A percentile compares a stretch with the other conserved stretches of the same genome.
phyloP scores from a whole-genome alignment of 345 rosid genomes.

The Hibiscus syriacus region DNA sequence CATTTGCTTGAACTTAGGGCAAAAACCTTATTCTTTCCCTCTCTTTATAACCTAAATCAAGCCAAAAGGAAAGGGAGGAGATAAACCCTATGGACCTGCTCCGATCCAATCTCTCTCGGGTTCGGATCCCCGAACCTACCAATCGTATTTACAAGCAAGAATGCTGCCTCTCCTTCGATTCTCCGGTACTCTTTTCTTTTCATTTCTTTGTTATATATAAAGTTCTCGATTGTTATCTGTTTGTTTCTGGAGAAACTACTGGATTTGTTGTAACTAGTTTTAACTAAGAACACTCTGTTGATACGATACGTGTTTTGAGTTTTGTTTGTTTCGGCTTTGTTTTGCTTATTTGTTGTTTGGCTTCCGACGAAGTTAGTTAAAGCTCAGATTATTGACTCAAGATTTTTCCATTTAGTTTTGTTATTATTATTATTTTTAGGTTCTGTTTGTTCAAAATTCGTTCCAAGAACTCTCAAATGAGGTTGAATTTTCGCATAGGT shows the following conservation, averaged over 20 bases:
- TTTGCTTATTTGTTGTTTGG: too few species aligned
- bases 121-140: constrained; percentile 98
- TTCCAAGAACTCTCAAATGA: too few species aligned
- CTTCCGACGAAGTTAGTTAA: too few species aligned
- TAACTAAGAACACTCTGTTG: not conserved
- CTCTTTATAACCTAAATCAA: not conserved
- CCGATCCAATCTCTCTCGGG: constrained; percentile 91
- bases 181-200: constrained; percentile 45
- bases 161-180: constrained; percentile 91
- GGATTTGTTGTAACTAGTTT: not conserved
- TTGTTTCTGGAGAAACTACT: constrained; percentile 12
- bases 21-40: constrained; percentile 2
- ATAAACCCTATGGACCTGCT: constrained; percentile 66
- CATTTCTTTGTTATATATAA: not conserved
- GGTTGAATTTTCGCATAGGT: too few species aligned
- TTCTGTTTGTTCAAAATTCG: too few species aligned
- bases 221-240: not conserved
- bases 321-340: too few species aligned
- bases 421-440: too few species aligned
- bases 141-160: constrained; percentile 95
- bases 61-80: constrained; percentile 1
- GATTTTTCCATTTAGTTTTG: too few species aligned
- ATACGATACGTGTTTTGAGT: too few species aligned
- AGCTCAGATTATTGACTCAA: too few species aligned
- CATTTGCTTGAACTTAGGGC: constrained; percentile 7